Evolutionary conservation across 1,139 yeast genomes (phyloP).

Genomic region (Chernovozyma aurita): DNA sequence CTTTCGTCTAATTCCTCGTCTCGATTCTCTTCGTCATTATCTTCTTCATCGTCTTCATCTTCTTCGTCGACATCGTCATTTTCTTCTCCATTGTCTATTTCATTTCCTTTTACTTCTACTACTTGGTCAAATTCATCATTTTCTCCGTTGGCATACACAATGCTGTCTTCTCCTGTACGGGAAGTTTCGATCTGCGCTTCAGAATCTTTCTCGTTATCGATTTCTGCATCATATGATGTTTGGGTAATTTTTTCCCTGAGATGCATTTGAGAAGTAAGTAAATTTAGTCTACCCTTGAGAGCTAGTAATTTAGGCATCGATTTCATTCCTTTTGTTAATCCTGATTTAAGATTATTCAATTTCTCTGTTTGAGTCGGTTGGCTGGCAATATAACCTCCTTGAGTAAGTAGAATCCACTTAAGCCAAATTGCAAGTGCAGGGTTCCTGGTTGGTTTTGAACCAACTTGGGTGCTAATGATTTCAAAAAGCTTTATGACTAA

Average conservation of each 20-base stretch:
- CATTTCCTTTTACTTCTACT: constrained; percentile 8
- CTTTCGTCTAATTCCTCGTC: constrained; percentile 7
- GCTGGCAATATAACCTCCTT: constrained; percentile 39
- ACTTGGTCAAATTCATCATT: constrained; percentile 27
- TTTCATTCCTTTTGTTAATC: constrained; percentile 27
- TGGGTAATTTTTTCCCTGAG: constrained; percentile 23
- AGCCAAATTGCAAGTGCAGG: constrained; percentile 41
- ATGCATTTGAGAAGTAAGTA: constrained; percentile 36
- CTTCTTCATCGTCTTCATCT: constrained; percentile 11
- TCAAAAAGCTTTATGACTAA: constrained; percentile 27
- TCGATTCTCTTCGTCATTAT: constrained; percentile 12
- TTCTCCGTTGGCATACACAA: constrained; percentile 41
- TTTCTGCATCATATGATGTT: constrained; percentile 18
- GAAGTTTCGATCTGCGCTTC: constrained; percentile 13
- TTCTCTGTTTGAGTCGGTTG: constrained; percentile 26
- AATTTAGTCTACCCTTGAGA: constrained; percentile 41
- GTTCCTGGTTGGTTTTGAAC: constrained; percentile 30
- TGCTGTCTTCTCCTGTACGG: constrained; percentile 13
- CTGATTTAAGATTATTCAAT: constrained; percentile 27
- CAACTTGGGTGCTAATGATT: constrained; percentile 29
- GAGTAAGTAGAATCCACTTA: constrained; percentile 43
- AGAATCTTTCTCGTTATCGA: constrained; percentile 13
- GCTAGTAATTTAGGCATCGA: constrained; percentile 37
- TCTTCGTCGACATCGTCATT: constrained; percentile 10
- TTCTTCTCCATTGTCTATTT: constrained; percentile 4